Evolutionary conservation across 2,329 filamentous ascomycete genomes (phyloP).

Genomic region (Fusarium sp.): DNA sequence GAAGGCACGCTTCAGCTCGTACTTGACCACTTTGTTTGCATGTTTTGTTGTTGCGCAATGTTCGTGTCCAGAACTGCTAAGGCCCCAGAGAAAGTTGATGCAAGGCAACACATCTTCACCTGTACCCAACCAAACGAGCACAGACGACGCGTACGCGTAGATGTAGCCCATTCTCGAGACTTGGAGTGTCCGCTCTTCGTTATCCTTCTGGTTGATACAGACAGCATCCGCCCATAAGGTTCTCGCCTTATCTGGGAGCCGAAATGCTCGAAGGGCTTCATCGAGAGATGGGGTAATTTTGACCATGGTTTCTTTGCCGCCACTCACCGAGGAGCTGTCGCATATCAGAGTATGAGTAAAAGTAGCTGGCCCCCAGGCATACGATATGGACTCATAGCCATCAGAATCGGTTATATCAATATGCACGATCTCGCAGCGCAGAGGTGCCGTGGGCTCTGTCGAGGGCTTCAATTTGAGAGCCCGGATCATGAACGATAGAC

Average conservation of each 20-base stretch:
- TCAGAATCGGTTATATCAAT: neutral
- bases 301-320: neutral
- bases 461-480: too few relatives aligned
- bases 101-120: neutral
- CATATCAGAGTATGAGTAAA: neutral
- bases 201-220: slow-evolving; percentile 5
- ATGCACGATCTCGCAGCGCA: neutral
- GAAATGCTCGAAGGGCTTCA: neutral
- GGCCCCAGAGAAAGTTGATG: slow-evolving; percentile 5
- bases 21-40: neutral
- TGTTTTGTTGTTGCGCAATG: neutral
- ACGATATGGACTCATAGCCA: neutral
- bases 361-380: neutral
- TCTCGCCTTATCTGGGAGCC: neutral
- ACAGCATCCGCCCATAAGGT: neutral
- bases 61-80: slow-evolving; percentile 1
- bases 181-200: neutral
- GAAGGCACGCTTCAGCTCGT: neutral
- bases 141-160: neutral
- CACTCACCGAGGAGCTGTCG: neutral
- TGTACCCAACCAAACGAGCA: neutral
- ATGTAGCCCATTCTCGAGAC: neutral
- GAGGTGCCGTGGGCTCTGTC: too few relatives aligned
- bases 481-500: too few relatives aligned
- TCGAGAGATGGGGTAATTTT: neutral